Percentiles rank a stretch among this genome's conserved stretches.
Evolutionary conservation across 2,329 filamentous ascomycete species (phyloP).

Genomic region (Penicillium sp.): DNA sequence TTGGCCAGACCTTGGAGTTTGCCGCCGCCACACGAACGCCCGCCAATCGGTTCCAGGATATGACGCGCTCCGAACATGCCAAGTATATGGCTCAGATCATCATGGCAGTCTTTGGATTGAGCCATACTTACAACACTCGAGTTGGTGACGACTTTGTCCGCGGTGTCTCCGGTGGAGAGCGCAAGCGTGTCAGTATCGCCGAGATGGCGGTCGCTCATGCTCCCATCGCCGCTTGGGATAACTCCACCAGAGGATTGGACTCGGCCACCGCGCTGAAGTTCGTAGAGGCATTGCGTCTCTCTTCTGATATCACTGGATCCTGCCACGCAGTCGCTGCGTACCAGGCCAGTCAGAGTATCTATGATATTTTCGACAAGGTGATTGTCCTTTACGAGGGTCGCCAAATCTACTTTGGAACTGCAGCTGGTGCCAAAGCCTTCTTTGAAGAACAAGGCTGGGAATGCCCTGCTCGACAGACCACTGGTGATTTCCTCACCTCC

Average conservation of each 20-base stretch:
- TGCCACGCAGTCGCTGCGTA: slow-evolving; percentile 56
- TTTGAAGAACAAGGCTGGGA: slow-evolving; percentile 70
- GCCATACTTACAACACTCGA: slow-evolving; percentile 54
- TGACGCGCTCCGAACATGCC: slow-evolving; percentile 40
- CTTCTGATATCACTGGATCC: slow-evolving; percentile 48
- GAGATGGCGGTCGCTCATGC: slow-evolving; percentile 52
- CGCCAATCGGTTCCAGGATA: slow-evolving; percentile 24
- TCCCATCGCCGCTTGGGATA: slow-evolving; percentile 46
- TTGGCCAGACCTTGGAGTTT: slow-evolving; percentile 76
- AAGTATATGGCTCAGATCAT: slow-evolving; percentile 45
- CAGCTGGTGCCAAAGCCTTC: slow-evolving; percentile 59
- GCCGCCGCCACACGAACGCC: slow-evolving; percentile 67
- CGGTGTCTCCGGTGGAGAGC: slow-evolving; percentile 61
- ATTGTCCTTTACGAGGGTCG: slow-evolving; percentile 71
- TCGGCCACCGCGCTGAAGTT: slow-evolving; percentile 57
- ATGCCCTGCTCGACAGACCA: slow-evolving; percentile 67
- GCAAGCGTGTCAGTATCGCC: slow-evolving; percentile 62
- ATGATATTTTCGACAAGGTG: slow-evolving; percentile 65
- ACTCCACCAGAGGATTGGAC: slow-evolving; percentile 51
- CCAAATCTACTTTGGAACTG: slow-evolving; percentile 72
- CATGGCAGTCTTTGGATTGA: slow-evolving; percentile 41
- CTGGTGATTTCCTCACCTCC: slow-evolving; percentile 68
- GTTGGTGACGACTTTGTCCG: slow-evolving; percentile 57
- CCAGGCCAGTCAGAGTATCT: slow-evolving; percentile 47
- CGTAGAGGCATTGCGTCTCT: slow-evolving; percentile 49